Base-by-base conservation (phyloP, 345 rosid genomes). In the Brassica juncea region DNA sequence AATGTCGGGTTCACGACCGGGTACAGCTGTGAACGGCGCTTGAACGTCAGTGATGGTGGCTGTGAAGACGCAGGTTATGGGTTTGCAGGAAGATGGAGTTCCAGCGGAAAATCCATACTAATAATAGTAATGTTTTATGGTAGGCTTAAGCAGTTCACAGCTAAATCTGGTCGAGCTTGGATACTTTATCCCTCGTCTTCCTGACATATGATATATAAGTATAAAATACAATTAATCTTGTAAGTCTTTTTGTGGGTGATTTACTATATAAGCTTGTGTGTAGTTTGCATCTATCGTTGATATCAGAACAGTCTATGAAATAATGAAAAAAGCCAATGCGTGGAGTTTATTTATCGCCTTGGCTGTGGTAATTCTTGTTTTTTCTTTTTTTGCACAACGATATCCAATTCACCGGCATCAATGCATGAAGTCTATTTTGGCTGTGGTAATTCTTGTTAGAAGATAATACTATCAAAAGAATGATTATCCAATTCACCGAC, bases 1-100 rank as follows among this genome's bases (percentile, higher is more conserved):
- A 92, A 89, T 69, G 97, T 87, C 2, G 94, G 97, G 2, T 84
- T 87, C 70, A 82, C 94, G 4, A 85, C 82, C 1, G 91, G 97
- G 0, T 88, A 90, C 7, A 84, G 94, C 52, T 90, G 97, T 64
- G 62, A 84, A 42, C 72, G 86, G 57, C 84, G 73, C 30, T 12
- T 90, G 11, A 52, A 83, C 2, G 5, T 10, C 8, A 21, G 58
- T 0, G 75, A 72, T 3, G 73, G 39, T 52, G 16, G 28, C 0
- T 90, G 94, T 63, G 35, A 27, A 27, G 90, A 89, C 60, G 62
- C 75, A 1, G 68, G 83, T 77, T 76, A 55, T 39, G 97, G 94
- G 0, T 84, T 90, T 0, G 87, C 23, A 0, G 97, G 93, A 71
- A 73, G 78, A 77, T 88, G 94, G 94, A 88, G 91, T 73, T 61